Conservation (phyloP, 768 basidiomycete species). For the Termitomyces heimii region DNA sequence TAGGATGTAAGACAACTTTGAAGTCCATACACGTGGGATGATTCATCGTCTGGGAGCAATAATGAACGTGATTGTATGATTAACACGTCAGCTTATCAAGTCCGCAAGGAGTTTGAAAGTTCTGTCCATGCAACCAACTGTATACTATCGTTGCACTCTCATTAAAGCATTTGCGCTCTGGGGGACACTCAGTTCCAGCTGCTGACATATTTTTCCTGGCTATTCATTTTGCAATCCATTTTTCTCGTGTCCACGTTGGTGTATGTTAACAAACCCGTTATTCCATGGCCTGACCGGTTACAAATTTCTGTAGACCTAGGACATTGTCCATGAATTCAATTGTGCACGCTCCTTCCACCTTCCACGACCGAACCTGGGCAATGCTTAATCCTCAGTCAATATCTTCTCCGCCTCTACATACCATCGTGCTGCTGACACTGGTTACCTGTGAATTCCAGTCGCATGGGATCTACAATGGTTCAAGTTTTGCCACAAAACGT, state of each 20-base stretch:
- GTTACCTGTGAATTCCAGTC: neutral
- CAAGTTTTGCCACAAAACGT: neutral
- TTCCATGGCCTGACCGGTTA: neutral
- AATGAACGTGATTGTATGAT: neutral
- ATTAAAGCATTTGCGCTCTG: neutral
- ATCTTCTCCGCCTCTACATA: neutral
- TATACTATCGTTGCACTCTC: neutral
- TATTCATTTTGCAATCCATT: neutral
- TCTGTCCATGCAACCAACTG: neutral
- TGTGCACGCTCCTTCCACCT: neutral
- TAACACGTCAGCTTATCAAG: neutral
- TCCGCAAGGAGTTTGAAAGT: neutral
- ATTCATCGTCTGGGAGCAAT: neutral
- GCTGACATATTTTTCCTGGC: neutral
- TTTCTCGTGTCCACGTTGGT: neutral
- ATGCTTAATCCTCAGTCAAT: neutral
- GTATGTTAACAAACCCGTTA: neutral
- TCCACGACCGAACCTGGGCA: neutral
- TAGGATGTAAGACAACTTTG: conserved; percentile 56
- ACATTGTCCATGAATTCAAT: neutral
- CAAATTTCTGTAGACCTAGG: neutral
- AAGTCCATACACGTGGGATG: neutral
- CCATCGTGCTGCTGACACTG: neutral
- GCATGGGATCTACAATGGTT: neutral
- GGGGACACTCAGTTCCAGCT: neutral